These are phyloP conservation scores for Candida wancherniae DNA, from an alignment of 805 yeast genomes.

Conservation along the genomic window DNA sequence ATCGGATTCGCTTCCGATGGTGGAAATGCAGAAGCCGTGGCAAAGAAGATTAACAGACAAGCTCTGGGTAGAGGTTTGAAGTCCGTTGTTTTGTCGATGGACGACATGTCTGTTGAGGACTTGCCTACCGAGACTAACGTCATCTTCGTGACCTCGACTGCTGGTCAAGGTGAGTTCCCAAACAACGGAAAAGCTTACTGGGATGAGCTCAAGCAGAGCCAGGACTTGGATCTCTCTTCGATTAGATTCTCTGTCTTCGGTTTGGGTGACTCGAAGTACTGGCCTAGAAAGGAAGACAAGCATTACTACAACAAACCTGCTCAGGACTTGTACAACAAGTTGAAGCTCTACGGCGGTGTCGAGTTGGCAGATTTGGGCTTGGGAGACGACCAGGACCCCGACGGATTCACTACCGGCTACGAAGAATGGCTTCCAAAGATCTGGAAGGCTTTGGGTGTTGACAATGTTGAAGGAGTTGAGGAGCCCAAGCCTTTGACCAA, in stretches of 20 bases:
- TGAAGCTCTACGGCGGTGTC: conserved; percentile 68
- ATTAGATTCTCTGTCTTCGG: conserved; percentile 64
- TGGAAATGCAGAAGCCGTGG: conserved; percentile 81
- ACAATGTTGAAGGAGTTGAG: conserved; percentile 70
- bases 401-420: conserved; percentile 91
- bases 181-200: conserved; percentile 74
- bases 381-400: conserved; percentile 98
- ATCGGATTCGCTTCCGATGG: conserved; percentile 89
- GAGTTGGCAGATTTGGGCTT: conserved; percentile 72
- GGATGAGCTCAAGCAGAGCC: conserved; percentile 62
- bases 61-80: conserved; percentile 78
- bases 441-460: conserved; percentile 90
- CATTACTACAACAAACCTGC: conserved; percentile 93
- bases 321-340: conserved; percentile 61
- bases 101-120: conserved; percentile 68
- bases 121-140: conserved; percentile 66
- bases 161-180: conserved; percentile 87
- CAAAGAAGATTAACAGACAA: conserved; percentile 71
- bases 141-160: conserved; percentile 66
- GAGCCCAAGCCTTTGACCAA: conserved; percentile 91
- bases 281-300: conserved; percentile 96
- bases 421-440: conserved; percentile 76
- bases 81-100: conserved; percentile 61
- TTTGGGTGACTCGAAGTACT: conserved; percentile 78
- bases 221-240: conserved; percentile 58